Base-by-base conservation (phyloP, 73 alveolate species). In the Uronychia setigera region DNA sequence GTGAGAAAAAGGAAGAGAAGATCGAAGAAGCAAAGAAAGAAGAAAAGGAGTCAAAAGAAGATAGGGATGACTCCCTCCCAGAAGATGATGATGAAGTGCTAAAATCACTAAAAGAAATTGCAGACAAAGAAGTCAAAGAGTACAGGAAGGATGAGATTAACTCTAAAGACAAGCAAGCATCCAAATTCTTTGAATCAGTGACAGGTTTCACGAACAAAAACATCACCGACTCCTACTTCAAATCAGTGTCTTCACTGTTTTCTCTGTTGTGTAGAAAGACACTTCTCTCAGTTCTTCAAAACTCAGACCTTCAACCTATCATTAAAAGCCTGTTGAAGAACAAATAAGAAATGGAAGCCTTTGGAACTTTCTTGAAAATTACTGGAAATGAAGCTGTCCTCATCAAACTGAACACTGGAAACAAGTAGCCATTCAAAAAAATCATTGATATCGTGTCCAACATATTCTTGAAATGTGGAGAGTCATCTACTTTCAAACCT, bases 401-500 rank as follows among this genome's bases (percentile, higher is more conserved):
- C 27, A 26, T 76, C 29, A 80, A 80, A 31, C 58, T 80, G 11
- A 80, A 80, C 79, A 11, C 30, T 31, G 58, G 35, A 29, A 76
- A 80, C 31, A 76, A 80, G 31, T 25, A 33, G 26, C 85, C 85
- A 26, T 79, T 29, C 46, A 32, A 79, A 1, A 59, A 79, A 29
- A 25, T 79, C 75, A 79, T 14, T 1, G 33, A 33, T 13, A 79
- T 79, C 34, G 13, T 79, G 19, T 13, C 33, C 1, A 79, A 35
- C 76, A 79, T 79, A 1, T 9, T 79, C 77, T 25, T 32, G 35
- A 29, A 57, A 32, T 79, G 85, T 33, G 29, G 27, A 13, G 31
- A 57, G 46, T 32, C 31, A 29, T 9, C 33, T 13, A 32, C 74
- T 9, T 88, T 88, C 81, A 81, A 33, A 1, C 91, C 94, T 1